Evolutionary conservation across 148 eudicot genomes (phyloP), one percentile per base, ranked within the genome.

Genomic region (Fallopia convolvulus): DNA sequence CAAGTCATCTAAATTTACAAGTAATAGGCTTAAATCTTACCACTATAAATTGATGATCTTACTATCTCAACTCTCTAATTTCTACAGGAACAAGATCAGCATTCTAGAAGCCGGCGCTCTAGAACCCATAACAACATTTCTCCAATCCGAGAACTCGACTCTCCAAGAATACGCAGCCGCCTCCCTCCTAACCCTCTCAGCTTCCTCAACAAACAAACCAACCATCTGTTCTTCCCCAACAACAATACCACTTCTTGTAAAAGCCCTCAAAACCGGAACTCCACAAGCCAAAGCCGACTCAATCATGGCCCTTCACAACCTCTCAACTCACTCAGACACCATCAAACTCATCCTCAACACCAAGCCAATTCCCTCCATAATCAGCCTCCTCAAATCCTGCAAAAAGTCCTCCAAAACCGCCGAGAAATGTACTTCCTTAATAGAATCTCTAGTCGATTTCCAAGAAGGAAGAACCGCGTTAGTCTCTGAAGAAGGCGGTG

Each of bases 131-230:
- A 83, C 86, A 77, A 55, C 72, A 58, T 95, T 92, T 77, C 89
- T 89, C 30, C 88, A 80, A 49, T 88, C 93, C 1, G 85, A 81
- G 2, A 84, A 82, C 79, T 33, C 78, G 14, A 82, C 65, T 73
- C 88, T 95, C 75, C 97, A 89, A 75, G 99, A 95, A 75, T 83
- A 92, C 48, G 97, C 99, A n/a, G 88, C 97, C 44, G 97, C 94
- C 17, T 60, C 97, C 18, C 74, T 95, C 63, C 86, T 93, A 83
- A 95, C 99, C 17, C 87, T 95, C 15, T 95, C 99, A n/a, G 99
- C 99, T 53, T 89, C 94, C n/a, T 82, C 94, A 3, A 58, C 75
- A 74, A 95, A 91, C 81, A 95, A 93, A 86, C 90, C 97, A 70
- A 82, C 85, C 48, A 91, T 95, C 20, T 83, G 87, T 26, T 78